Conservation (phyloP, 495 filamentous ascomycete species). For the Penicillium coprophilum region DNA sequence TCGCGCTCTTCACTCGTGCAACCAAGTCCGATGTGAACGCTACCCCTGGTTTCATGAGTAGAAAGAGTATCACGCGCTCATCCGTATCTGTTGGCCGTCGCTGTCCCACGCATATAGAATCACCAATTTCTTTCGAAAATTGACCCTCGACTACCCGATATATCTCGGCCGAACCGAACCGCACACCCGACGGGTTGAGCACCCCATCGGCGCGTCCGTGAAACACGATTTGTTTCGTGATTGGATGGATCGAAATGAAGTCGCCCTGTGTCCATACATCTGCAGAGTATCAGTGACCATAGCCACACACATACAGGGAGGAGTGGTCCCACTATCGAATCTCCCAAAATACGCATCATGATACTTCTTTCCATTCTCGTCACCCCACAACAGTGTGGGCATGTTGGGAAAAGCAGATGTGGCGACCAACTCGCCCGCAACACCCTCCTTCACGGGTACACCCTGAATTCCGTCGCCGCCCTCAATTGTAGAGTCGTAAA, state of each 20-base stretch:
- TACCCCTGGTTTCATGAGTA: conserved; percentile 55
- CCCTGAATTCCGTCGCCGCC: conserved; percentile 54
- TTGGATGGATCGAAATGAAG: conserved; percentile 68
- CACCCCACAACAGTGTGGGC: conserved; percentile 71
- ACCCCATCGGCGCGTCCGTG: conserved; percentile 76
- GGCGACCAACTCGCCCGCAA: conserved; percentile 71
- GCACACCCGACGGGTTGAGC: conserved; percentile 73
- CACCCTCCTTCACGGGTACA: conserved; percentile 54
- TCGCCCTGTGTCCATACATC: conserved; percentile 82
- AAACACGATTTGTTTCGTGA: conserved; percentile 63
- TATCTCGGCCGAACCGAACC: conserved; percentile 77
- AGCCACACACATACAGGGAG: background rate
- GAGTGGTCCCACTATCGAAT: conserved; percentile 47
- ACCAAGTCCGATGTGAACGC: conserved; percentile 58
- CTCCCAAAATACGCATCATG: conserved; percentile 70
- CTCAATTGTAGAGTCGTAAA: conserved; percentile 61
- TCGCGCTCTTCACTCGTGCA: conserved; percentile 58
- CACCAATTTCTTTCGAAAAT: conserved; percentile 59
- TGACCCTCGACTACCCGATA: conserved; percentile 69
- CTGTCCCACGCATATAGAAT: conserved; percentile 76
- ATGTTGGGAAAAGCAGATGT: conserved; percentile 69
- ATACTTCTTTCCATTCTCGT: conserved; percentile 56
- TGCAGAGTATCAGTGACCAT: conserved; percentile 4
- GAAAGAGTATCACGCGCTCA: conserved; percentile 73
- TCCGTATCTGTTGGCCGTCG: conserved; percentile 64